A percentile compares a stretch with the other conserved stretches of the same genome.
These are phyloP conservation scores for Fusarium sp. DNA, from an alignment of 2,329 filamentous ascomycete genomes.

Conservation along the genomic window DNA sequence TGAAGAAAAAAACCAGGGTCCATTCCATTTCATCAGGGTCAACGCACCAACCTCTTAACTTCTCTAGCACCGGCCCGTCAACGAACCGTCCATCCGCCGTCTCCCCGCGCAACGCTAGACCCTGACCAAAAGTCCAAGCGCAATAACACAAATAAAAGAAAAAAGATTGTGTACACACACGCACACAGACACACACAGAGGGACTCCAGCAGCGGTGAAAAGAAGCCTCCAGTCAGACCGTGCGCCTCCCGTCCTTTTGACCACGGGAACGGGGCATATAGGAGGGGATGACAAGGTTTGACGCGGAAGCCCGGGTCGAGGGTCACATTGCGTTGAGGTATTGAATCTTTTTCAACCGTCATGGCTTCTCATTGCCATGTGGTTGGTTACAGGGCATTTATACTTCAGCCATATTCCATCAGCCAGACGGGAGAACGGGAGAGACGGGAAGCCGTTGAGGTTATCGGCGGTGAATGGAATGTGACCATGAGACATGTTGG, in stretches of 20 bases:
- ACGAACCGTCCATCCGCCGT: neutral
- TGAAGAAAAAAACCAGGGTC: neutral
- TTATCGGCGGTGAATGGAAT: neutral
- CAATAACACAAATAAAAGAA: neutral
- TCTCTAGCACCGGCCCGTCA: neutral
- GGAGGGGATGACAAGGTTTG: neutral
- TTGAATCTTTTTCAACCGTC: neutral
- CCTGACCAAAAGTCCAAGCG: constrained; percentile 20
- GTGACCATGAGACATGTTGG: neutral
- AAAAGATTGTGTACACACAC: neutral
- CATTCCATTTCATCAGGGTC: neutral
- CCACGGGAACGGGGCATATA: neutral
- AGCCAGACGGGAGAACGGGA: neutral
- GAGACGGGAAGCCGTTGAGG: neutral
- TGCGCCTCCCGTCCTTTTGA: constrained; percentile 7
- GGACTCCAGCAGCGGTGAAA: neutral
- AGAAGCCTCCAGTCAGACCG: constrained; percentile 12
- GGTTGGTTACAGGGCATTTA: constrained; percentile 10
- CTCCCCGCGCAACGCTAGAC: neutral
- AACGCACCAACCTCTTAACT: neutral
- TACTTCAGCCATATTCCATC: constrained; percentile 5
- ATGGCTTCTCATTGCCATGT: neutral
- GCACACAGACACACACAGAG: neutral
- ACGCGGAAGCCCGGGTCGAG: neutral
- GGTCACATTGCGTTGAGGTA: constrained; percentile 7